A percentile compares a stretch with the other conserved stretches of the same genome.
Conservation (phyloP, 2,329 filamentous ascomycete genomes). For the Coniochaeta sp. region DNA sequence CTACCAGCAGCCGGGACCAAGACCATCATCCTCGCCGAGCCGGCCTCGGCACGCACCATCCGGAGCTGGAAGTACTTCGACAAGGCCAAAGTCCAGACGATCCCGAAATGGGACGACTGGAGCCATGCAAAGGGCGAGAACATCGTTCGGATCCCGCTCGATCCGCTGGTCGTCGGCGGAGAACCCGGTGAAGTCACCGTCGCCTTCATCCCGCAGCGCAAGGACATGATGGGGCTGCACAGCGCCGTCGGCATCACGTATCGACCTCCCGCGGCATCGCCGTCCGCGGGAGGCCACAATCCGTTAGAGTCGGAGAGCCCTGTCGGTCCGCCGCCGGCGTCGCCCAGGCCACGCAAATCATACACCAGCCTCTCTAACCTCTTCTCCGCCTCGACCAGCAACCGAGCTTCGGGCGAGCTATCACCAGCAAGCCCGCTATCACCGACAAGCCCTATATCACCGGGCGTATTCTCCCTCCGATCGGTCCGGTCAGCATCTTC, state of each 20-base stretch:
- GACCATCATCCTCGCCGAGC: conserved; percentile 59
- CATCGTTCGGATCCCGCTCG: conserved; percentile 41
- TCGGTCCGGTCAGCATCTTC: conserved; percentile 28
- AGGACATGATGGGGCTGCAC: conserved; percentile 54
- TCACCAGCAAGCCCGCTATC: conserved; percentile 26
- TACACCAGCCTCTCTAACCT: conserved; percentile 1
- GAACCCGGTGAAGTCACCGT: conserved; percentile 62
- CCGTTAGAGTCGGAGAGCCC: neutral
- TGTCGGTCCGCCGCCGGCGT: conserved; percentile 19
- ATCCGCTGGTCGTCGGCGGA: conserved; percentile 42
- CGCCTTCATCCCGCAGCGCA: conserved; percentile 55
- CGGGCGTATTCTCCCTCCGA: conserved; percentile 20
- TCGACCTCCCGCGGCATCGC: conserved; percentile 38
- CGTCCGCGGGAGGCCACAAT: neutral
- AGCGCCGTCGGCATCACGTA: conserved; percentile 68
- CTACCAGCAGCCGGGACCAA: conserved; percentile 44
- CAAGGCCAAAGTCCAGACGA: conserved; percentile 33
- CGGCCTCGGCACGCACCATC: conserved; percentile 57
- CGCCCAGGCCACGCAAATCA: conserved; percentile 17
- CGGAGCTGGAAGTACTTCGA: conserved; percentile 63
- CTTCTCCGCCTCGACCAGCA: neutral
- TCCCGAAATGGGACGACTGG: conserved; percentile 39
- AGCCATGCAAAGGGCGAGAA: conserved; percentile 22
- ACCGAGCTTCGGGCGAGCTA: neutral
- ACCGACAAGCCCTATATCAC: conserved; percentile 28